A percentile compares a stretch with the other conserved stretches of the same genome.
phyloP scores from a whole-genome alignment of 2,329 filamentous ascomycete species.

The Pezicula neosporulosa region DNA sequence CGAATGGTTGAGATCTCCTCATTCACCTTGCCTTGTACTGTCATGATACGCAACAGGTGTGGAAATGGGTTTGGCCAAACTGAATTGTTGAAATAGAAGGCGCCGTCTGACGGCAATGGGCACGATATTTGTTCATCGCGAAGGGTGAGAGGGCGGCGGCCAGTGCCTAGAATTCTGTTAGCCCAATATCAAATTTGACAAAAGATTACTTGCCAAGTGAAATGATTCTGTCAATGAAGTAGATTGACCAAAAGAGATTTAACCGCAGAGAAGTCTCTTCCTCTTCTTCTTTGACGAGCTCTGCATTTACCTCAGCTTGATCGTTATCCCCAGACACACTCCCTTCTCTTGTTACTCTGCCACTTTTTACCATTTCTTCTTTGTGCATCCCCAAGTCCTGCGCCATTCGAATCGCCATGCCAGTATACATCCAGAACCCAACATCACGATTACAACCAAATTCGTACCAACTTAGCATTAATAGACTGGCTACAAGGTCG shows the following conservation, averaged over 20 bases:
- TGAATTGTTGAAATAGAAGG: neutral
- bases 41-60: neutral
- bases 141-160: neutral
- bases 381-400: constrained; percentile 3
- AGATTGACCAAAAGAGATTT: neutral
- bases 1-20: neutral
- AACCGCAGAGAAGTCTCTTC: neutral
- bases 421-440: constrained; percentile 5
- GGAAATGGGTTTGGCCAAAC: neutral
- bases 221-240: neutral
- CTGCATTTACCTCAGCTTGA: neutral
- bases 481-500: constrained; percentile 1
- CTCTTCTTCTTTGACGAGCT: neutral
- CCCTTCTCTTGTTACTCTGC: neutral
- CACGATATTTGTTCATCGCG: neutral
- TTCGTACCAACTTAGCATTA: constrained; percentile 2
- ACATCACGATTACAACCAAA: constrained; percentile 1
- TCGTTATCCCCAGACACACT: neutral
- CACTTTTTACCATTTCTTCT: neutral
- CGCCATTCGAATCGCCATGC: constrained; percentile 3
- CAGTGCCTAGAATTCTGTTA: neutral
- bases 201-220: neutral
- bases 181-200: neutral
- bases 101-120: neutral
- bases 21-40: neutral